Base-by-base conservation (phyloP, 1,139 yeast species). In the Tardiomyces digboiensis region DNA sequence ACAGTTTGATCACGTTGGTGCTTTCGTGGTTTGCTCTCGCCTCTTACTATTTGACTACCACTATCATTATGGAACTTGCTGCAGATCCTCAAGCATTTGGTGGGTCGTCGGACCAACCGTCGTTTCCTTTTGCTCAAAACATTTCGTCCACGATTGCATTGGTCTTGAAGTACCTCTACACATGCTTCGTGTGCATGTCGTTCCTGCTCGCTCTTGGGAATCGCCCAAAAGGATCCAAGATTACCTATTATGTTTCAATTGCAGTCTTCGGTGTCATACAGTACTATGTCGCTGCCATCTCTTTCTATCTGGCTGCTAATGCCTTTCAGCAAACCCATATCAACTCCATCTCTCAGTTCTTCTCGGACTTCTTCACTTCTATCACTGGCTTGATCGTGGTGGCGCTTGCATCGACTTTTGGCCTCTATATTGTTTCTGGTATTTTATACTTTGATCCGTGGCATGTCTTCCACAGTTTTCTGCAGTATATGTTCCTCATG, bases 361-460 rank as follows among this genome's bases (percentile, higher is more conserved):
- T 61, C 48, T 36, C 53, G 38, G 50, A 61, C 47, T 64, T 65
- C 48, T 57, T 56, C 49, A 52, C 58, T 20, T 62, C 68, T 7
- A 60, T 69, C 14, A 57, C 66, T 1, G 60, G 68, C 7, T 50
- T 68, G 45, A 83, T 89, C 51, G 80, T 88, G 39, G 82, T 91
- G 4, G 88, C 97, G 0, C 63, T 91, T 49, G 72, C 82, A 18
- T 86, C 97, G n/a, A 91, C 98, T 0, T 89, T 86, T 61, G 98
- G 97, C 2, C 69, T 91, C 41, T 91, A 89, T 62, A 73, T 80
- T 2, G 62, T 87, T 48, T 82, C 87, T 68, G 69, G 64, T 7
- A 55, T 87, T 21, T 62, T 87, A 29, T 88, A 87, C 60, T 65
- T 89, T 59, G 97, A 91, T 56, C 97, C 97, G 44, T 88, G 96